Conservation (phyloP, 176 grass and related monocot genomes). For the Carex pumila region DNA sequence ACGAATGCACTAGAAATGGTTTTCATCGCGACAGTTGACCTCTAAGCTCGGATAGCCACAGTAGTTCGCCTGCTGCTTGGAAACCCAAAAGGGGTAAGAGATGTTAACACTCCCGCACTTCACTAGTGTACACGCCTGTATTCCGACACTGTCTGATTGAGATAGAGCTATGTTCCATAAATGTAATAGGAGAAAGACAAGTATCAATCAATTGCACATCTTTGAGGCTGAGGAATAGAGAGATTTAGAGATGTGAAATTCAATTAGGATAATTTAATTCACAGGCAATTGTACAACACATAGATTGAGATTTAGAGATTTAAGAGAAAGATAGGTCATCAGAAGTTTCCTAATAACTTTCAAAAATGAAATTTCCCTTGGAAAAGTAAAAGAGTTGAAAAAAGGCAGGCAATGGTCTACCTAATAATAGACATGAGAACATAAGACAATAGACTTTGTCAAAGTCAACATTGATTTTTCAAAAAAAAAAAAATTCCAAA, state of each 20-base stretch:
- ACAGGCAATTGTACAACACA: too few species aligned
- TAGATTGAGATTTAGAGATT: too few species aligned
- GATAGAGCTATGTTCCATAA: background rate
- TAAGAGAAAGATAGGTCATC: too few species aligned
- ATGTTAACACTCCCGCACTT: constrained; percentile 23
- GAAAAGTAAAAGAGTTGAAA: too few species aligned
- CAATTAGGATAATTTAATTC: too few species aligned
- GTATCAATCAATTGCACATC: background rate
- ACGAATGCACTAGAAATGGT: background rate
- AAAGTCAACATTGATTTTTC: too few species aligned
- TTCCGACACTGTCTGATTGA: background rate
- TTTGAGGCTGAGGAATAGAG: background rate
- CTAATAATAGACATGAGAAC: too few species aligned
- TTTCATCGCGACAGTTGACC: background rate
- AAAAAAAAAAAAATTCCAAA: too few species aligned
- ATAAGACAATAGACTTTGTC: too few species aligned
- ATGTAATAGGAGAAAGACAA: background rate
- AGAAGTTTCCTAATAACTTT: too few species aligned
- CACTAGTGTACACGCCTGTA: constrained; percentile 10
- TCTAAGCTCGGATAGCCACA: constrained; percentile 26
- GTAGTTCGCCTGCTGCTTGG: background rate
- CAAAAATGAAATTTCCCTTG: too few species aligned
- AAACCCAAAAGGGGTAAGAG: constrained; percentile 47
- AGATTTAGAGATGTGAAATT: background rate
- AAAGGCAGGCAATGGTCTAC: too few species aligned